Base-by-base conservation (phyloP, 75 land plant genomes). In the Cupressus sempervirens region DNA sequence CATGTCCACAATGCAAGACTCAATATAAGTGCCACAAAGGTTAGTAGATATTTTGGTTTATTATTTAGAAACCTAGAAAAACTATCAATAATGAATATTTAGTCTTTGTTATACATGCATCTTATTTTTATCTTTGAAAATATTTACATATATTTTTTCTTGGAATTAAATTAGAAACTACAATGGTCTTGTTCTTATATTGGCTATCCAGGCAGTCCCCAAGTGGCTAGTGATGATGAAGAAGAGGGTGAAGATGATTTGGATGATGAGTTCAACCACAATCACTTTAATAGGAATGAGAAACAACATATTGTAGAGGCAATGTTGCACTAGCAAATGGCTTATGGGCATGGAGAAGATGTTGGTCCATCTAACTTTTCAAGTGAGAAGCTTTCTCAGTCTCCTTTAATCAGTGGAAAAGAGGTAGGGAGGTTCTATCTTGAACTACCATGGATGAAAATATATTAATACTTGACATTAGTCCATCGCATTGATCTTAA, bases 1-100 rank as follows among this genome's bases (percentile, higher is more conserved):
- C 92, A 43, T 94, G 96, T 83, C 95, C 96, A 52, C 96, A 94
- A 81, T 94, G 96, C 92, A 94, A 94, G 76, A 94, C 93, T 68
- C 86, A 86, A 88, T 94, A 94, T 92, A 91, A 88, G 89, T 83
- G 92, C 82, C 95, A 93, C 79, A 93, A 91, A 93, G 96, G 96
- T 93, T 15, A 30, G 84, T 62, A 73, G 46, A 56, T 62, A 13
- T 54, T 87, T 35, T 56, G 18, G 36, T 9, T 52, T 86, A n/a
- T 35, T 54, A 82, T 34, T 83, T 76, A 7, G 48, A 75, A 74
- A 75, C n/a, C 7, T 32, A 84, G 15, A 18, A 70, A 56, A 14
- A 43, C 11, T 84, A 8, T 6, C 8, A 26, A 34, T 14, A 26
- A 41, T 3, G n/a, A 23, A 79, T 79, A 26, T 45, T 43, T 41